phyloP scores from a whole-genome alignment of 2,329 filamentous ascomycete species.

The Nothopassalora personata region DNA sequence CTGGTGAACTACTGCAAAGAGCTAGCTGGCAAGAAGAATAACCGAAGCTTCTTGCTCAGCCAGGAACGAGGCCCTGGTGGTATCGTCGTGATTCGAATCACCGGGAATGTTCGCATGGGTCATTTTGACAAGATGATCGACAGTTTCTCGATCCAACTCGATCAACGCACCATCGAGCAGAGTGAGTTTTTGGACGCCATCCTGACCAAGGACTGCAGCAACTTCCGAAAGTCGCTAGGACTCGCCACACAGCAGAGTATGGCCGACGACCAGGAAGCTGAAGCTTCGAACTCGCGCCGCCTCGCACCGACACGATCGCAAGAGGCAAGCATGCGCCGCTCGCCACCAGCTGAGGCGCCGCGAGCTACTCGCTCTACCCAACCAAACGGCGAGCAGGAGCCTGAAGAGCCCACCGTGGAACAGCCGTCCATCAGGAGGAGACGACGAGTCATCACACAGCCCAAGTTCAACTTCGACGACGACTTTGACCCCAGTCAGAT shows the following conservation, averaged over 20 bases:
- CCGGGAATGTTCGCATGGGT: slow-evolving; percentile 47
- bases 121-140: slow-evolving; percentile 18
- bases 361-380: neutral
- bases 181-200: slow-evolving; percentile 91
- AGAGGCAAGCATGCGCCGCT: neutral
- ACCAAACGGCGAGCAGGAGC: slow-evolving; percentile 1
- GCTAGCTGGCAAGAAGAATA: slow-evolving; percentile 68
- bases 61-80: slow-evolving; percentile 41
- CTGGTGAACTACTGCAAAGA: slow-evolving; percentile 72
- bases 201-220: slow-evolving; percentile 68
- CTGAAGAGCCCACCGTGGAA: neutral
- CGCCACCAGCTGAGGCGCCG: neutral
- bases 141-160: slow-evolving; percentile 61
- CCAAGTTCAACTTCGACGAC: slow-evolving; percentile 50
- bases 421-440: slow-evolving; percentile 4
- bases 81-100: slow-evolving; percentile 71
- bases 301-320: neutral
- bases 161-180: slow-evolving; percentile 80
- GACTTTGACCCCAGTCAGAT: slow-evolving; percentile 34
- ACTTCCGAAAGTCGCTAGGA: slow-evolving; percentile 61
- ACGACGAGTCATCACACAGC: slow-evolving; percentile 35
- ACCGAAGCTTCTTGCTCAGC: slow-evolving; percentile 24
- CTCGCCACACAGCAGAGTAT: slow-evolving; percentile 35
- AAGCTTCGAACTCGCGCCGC: neutral
- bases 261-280: neutral